Evolutionary conservation across 23 red algal genomes (phyloP).

Genomic region (Agarophyton chilense): DNA sequence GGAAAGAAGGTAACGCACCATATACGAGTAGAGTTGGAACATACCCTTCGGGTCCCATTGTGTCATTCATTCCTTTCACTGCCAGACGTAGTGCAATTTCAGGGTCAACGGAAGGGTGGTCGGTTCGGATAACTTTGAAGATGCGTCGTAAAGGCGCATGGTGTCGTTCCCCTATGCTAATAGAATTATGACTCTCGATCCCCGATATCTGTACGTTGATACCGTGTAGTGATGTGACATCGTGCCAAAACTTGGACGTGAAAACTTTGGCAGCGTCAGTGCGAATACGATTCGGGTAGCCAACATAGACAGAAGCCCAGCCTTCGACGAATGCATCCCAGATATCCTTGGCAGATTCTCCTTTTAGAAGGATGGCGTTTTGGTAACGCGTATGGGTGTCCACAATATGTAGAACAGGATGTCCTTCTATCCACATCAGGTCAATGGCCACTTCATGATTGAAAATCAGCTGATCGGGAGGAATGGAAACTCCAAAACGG

Average conservation of each 20-base stretch:
- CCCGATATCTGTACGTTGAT: conserved; percentile 4
- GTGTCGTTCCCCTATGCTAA: conserved; percentile 25
- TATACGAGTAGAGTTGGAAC: background rate
- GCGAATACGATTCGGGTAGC: background rate
- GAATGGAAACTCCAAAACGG: conserved; percentile 3
- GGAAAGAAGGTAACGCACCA: background rate
- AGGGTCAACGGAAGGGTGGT: background rate
- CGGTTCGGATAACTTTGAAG: background rate
- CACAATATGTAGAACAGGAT: conserved; percentile 15
- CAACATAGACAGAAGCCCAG: conserved; percentile 22
- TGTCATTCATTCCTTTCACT: background rate
- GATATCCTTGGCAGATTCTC: background rate
- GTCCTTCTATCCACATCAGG: background rate
- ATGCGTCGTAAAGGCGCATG: background rate
- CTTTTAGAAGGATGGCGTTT: background rate
- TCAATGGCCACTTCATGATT: conserved; percentile 46
- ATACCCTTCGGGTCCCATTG: background rate
- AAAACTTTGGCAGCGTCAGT: background rate
- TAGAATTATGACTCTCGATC: conserved; percentile 20
- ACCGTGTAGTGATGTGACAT: background rate
- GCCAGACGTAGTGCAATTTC: background rate
- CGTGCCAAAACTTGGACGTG: conserved; percentile 1
- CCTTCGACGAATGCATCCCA: conserved; percentile 14
- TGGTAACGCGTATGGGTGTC: background rate
- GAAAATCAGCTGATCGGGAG: background rate